Evolutionary conservation across 2,329 filamentous ascomycete genomes (phyloP).

Genomic region (Penicillium sp.): DNA sequence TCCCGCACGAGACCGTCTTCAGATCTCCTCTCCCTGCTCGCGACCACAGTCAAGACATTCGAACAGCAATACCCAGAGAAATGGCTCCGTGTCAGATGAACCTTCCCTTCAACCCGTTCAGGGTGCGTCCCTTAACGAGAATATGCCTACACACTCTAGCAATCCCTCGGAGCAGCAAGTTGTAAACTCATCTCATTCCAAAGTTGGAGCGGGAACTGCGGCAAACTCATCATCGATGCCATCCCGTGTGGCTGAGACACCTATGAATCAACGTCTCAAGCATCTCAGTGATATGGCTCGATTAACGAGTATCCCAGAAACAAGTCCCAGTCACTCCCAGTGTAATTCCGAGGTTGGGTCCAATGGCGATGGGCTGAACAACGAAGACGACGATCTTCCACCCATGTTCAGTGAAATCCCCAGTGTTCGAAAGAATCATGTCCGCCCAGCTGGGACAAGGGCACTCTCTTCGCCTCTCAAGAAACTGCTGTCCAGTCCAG

Average conservation of each 20-base stretch:
- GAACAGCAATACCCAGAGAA: background rate
- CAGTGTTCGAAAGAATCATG: slow-evolving; percentile 15
- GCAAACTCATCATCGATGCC: slow-evolving; percentile 33
- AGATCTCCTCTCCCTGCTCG: slow-evolving; percentile 21
- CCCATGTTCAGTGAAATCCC: slow-evolving; percentile 20
- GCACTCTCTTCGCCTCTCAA: slow-evolving; percentile 24
- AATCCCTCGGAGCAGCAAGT: slow-evolving; percentile 8
- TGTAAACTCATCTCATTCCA: slow-evolving; percentile 4
- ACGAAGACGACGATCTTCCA: slow-evolving; percentile 35
- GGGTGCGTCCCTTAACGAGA: slow-evolving; percentile 6
- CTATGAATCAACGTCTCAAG: slow-evolving; percentile 23
- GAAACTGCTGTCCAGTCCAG: slow-evolving; percentile 33
- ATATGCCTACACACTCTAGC: slow-evolving; percentile 11
- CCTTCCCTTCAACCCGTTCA: slow-evolving; percentile 6
- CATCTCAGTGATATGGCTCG: slow-evolving; percentile 22
- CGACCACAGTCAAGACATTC: slow-evolving; percentile 11
- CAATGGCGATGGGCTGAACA: slow-evolving; percentile 22
- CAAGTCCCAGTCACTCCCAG: slow-evolving; percentile 27
- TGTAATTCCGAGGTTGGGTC: slow-evolving; percentile 19
- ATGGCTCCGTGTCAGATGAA: background rate
- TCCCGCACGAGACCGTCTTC: slow-evolving; percentile 13
- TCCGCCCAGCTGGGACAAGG: slow-evolving; percentile 15
- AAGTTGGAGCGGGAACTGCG: slow-evolving; percentile 8
- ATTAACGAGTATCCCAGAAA: slow-evolving; percentile 33
- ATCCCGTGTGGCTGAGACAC: slow-evolving; percentile 36